Evolutionary conservation across 2,329 filamentous ascomycete genomes (phyloP).

Genomic region (Talaromyces verruculosus): DNA sequence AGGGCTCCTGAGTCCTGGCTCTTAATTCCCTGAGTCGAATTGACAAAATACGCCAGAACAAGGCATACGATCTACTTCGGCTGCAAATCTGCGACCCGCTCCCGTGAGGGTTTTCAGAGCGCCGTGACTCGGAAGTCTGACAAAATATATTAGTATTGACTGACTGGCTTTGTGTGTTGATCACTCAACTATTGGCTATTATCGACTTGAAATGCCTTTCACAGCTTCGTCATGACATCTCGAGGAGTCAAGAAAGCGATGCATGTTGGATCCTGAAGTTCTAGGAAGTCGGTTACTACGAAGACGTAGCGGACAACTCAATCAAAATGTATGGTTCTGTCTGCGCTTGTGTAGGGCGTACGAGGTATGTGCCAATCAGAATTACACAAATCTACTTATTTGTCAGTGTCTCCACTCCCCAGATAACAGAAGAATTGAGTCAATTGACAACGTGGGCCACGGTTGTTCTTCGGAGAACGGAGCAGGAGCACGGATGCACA

Average conservation of each 20-base stretch:
- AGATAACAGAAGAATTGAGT: not conserved
- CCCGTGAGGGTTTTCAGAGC: conserved; percentile 3
- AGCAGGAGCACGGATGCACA: not conserved
- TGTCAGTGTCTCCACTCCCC: not conserved
- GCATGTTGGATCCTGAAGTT: not conserved
- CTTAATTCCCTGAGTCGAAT: not conserved
- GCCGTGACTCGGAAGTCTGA: conserved; percentile 7
- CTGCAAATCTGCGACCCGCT: conserved; percentile 8
- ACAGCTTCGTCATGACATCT: not conserved
- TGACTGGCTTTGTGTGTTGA: not conserved
- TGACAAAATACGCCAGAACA: conserved; percentile 6
- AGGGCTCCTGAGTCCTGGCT: too few relatives aligned
- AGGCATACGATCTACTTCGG: conserved; percentile 6
- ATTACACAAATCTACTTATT: not conserved
- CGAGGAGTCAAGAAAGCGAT: not conserved
- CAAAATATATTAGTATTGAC: not conserved
- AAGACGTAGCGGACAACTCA: not conserved
- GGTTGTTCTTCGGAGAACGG: not conserved
- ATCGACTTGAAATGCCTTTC: not conserved
- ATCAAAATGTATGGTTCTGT: not conserved
- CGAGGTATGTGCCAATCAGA: not conserved
- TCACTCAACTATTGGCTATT: not conserved
- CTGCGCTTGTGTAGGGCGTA: not conserved
- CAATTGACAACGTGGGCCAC: not conserved
- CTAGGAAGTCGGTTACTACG: not conserved